phyloP scores from a whole-genome alignment of 306 rosid species.

The Astragalus glycyphyllos region DNA sequence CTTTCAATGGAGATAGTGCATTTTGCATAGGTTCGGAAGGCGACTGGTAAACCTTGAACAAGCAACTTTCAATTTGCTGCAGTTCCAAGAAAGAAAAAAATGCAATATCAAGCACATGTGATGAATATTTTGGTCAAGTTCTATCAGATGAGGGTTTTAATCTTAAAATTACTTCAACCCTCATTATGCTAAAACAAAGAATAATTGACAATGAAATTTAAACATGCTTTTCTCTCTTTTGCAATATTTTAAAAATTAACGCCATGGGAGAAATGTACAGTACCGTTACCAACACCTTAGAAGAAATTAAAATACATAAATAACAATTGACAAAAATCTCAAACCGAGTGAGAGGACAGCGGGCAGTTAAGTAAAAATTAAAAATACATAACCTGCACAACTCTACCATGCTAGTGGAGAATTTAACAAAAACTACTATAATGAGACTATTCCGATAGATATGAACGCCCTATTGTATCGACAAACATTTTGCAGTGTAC shows the following conservation, averaged over 20 bases:
- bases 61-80: constrained; percentile 66
- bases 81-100: constrained; percentile 35
- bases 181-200: neutral
- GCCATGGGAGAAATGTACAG: neutral
- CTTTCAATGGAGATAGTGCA: constrained; percentile 70
- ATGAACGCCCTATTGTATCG: constrained; percentile 9
- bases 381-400: neutral
- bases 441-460: neutral
- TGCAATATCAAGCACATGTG: constrained; percentile 25
- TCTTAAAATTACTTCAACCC: neutral
- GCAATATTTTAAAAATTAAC: neutral
- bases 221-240: neutral
- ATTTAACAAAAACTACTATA: constrained; percentile 22
- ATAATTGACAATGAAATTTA: neutral
- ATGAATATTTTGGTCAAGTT: constrained; percentile 20
- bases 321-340: constrained; percentile 10
- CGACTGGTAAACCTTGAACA: constrained; percentile 78
- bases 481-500: neutral
- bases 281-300: neutral
- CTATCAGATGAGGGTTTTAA: neutral
- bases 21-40: constrained; percentile 66
- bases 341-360: neutral
- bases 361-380: neutral
- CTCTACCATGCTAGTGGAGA: neutral
- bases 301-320: neutral